Evolutionary conservation across 257 asterid genomes (phyloP).

Genomic region (Marsdenia floribunda): DNA sequence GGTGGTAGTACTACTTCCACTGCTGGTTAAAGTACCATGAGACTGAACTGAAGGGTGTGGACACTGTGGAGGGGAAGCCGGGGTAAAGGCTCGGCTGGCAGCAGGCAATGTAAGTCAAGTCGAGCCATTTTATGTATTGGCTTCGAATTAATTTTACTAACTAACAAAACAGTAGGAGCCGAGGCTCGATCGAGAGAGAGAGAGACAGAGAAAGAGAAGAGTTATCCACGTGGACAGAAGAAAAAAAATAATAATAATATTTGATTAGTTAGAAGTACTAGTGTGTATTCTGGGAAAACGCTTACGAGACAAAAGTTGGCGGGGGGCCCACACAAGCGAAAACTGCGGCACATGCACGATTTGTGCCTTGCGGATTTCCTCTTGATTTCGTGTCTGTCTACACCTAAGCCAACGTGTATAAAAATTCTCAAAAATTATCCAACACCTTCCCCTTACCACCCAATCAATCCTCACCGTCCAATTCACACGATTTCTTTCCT

Average conservation of each 20-base stretch:
- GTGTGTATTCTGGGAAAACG: neutral
- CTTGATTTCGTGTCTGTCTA: neutral
- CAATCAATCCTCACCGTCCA: conserved; percentile 3
- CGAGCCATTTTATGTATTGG: neutral
- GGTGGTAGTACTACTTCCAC: no score
- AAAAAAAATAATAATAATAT: no score
- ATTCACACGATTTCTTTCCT: neutral
- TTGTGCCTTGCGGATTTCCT: neutral
- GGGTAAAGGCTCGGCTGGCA: conserved; percentile 1
- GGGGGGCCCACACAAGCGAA: conserved; percentile 7
- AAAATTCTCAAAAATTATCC: neutral
- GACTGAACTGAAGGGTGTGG: neutral
- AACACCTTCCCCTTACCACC: neutral
- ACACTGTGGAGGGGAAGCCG: no score
- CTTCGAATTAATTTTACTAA: no score
- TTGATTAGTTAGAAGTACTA: neutral
- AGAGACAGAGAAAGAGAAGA: neutral
- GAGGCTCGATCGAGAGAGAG: no score
- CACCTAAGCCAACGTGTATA: neutral
- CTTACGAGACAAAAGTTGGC: neutral
- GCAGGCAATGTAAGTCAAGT: neutral
- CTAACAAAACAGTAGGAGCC: neutral
- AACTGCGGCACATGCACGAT: conserved; percentile 29
- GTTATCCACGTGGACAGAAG: neutral
- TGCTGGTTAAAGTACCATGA: neutral